Evolutionary conservation across 1,139 yeast genomes (phyloP).

Genomic region (Yamadazyma aaseri): DNA sequence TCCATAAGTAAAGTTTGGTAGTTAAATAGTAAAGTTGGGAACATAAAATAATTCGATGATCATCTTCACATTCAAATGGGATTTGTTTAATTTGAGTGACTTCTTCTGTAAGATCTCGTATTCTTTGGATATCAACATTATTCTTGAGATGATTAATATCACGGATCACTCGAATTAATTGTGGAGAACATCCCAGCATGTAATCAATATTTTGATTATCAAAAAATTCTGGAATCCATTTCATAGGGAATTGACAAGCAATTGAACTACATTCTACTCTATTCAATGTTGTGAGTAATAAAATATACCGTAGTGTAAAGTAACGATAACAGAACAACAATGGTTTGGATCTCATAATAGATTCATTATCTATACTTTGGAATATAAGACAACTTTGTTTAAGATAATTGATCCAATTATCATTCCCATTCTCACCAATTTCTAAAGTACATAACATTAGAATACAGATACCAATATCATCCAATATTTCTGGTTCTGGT

Average conservation of each 20-base stretch:
- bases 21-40: conserved; percentile 12
- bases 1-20: conserved; percentile 10
- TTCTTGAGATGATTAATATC: conserved; percentile 18
- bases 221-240: conserved; percentile 19
- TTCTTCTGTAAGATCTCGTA: conserved; percentile 4
- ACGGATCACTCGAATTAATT: conserved; percentile 19
- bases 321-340: conserved; percentile 26
- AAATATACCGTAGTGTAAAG: conserved; percentile 23
- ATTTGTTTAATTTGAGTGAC: conserved; percentile 5
- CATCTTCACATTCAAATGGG: conserved; percentile 3
- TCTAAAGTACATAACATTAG: conserved; percentile 26
- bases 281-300: conserved; percentile 23
- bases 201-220: conserved; percentile 20
- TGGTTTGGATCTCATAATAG: conserved; percentile 17
- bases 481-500: conserved; percentile 11
- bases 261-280: conserved; percentile 13
- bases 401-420: conserved; percentile 24
- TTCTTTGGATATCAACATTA: conserved; percentile 1
- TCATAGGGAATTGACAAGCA: conserved; percentile 19
- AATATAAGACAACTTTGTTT: conserved; percentile 26
- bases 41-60: conserved; percentile 5
- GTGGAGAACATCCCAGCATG: conserved; percentile 30
- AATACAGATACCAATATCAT: conserved; percentile 16
- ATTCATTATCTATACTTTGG: conserved; percentile 15
- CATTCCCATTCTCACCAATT: conserved; percentile 23